Conservation (phyloP, 2,329 filamentous ascomycete genomes). For the Colletotrichum chrysophilum region DNA sequence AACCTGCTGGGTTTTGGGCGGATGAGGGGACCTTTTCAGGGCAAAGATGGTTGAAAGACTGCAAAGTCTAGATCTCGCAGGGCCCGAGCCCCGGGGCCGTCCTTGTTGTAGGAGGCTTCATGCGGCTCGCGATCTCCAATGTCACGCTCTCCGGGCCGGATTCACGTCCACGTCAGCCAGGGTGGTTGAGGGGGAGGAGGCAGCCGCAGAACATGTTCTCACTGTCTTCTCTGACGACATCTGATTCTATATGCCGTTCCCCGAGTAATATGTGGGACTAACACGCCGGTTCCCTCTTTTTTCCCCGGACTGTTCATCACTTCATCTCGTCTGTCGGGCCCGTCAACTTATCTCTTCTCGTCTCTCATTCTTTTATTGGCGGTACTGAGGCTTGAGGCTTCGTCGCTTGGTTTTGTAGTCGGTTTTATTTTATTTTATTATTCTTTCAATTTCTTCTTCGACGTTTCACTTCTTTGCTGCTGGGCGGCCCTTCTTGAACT, state of each 20-base stretch:
- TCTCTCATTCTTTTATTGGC: neutral
- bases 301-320: neutral
- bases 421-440: neutral
- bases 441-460: neutral
- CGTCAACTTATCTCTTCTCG: neutral
- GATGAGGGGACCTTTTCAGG: neutral
- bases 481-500: neutral
- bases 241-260: neutral
- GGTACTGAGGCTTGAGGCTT: slow-evolving; percentile 4
- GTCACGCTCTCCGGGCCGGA: neutral
- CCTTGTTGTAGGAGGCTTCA: neutral
- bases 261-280: neutral
- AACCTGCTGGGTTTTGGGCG: neutral
- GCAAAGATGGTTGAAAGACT: neutral
- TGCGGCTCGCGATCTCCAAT: neutral
- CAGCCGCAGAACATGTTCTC: neutral
- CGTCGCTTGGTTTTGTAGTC: neutral
- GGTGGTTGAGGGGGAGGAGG: neutral
- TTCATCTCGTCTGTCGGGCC: neutral
- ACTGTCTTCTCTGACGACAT: neutral
- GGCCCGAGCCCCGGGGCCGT: neutral
- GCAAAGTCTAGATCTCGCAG: neutral
- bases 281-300: neutral
- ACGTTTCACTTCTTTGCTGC: neutral
- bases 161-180: neutral